phyloP scores from a whole-genome alignment of 2,329 filamentous ascomycete species.

The Botrytis porri region DNA sequence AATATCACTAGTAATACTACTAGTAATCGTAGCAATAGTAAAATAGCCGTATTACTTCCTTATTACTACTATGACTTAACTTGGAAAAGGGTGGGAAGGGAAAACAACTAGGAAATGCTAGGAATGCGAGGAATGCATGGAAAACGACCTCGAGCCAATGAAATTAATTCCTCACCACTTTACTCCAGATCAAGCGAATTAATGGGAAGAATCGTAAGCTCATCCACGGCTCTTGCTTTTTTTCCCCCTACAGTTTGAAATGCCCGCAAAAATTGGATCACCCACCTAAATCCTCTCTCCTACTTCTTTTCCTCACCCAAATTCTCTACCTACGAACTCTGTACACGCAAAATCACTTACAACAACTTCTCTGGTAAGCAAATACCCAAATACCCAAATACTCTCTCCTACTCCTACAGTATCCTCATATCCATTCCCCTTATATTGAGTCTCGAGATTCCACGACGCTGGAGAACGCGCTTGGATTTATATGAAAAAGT shows the following conservation, averaged over 20 bases:
- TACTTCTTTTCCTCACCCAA: slow-evolving; percentile 18
- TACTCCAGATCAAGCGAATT: background rate
- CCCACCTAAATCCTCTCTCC: slow-evolving; percentile 13
- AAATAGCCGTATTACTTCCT: too few relatives aligned
- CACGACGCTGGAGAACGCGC: background rate
- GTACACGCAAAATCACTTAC: slow-evolving; percentile 15
- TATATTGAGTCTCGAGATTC: background rate
- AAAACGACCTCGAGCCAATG: background rate
- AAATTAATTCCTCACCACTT: background rate
- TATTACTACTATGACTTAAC: too few relatives aligned
- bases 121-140: slow-evolving; percentile 3
- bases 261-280: slow-evolving; percentile 10
- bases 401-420: background rate
- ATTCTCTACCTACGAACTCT: slow-evolving; percentile 11
- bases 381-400: background rate
- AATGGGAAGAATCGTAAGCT: background rate
- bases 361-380: slow-evolving; percentile 8
- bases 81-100: background rate
- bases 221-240: background rate
- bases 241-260: slow-evolving; percentile 16
- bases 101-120: background rate
- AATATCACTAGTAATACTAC: background rate
- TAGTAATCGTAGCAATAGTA: too few relatives aligned
- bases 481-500: slow-evolving; percentile 1
- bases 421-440: background rate